Base-by-base conservation (phyloP, 192 early-diverging fungal species). In the Coemansia sp. region DNA sequence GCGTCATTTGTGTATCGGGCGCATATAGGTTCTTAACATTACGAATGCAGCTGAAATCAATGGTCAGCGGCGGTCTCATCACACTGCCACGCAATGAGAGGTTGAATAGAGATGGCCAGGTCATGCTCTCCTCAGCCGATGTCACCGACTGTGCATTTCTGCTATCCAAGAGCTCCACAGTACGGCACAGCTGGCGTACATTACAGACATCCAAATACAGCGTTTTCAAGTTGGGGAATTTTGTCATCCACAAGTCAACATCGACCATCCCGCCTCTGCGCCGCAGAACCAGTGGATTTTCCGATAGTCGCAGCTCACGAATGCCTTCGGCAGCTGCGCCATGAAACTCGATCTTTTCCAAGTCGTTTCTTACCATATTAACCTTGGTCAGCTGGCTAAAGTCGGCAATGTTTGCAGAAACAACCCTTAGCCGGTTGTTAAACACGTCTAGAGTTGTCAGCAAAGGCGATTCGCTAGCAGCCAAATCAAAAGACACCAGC, bases 181-280 rank as follows among this genome's bases (percentile, higher is more conserved):
- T 30, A 12, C 61, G 59, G 8, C 62, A 37, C 21, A 78, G 53
- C 49, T 71, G 55, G 6, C 68, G 63, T 40, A 64, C 57, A 41
- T 63, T 63, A 60, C 74, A 78, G 0, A 65, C 57, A 31, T 78
- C 74, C 38, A 78, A 56, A 38, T 78, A 78, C 18, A 78, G 48
- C 21, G 74, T 78, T 28, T 56, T 71, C 28, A 78, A 56, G 11
- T 31, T 53, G 7, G 74, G 74, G 45, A 72, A 78, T 49, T 71
- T 71, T 35, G 53, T 44, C 39, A 15, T 54, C 74, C 74, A 78
- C 19, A 37, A 23, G 18, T 58, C 36, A 33, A 62, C 61, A 15
- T 78, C 68, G 26, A 78, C 50, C 0, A 58, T 39, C 15, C 74
- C 67, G 45, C 65, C 60, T 21, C 51, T 51, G 46, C 55, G 52